These are phyloP conservation scores for Tylopilus sp. DNA, from an alignment of 1,284 basidiomycete species.

Conservation along the genomic window DNA sequence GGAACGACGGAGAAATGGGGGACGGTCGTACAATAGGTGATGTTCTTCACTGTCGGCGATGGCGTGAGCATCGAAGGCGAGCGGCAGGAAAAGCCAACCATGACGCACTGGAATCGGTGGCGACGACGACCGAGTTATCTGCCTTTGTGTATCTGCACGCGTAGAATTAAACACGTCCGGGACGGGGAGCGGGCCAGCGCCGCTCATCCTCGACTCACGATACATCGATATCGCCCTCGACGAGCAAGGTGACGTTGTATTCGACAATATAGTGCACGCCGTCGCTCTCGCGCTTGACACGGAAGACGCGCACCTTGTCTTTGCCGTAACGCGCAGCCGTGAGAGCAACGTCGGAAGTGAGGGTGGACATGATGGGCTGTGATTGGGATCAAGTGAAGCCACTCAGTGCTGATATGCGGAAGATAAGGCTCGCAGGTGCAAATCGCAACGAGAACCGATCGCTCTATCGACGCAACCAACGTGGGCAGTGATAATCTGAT, in stretches of 20 bases:
- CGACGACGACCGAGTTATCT: slow-evolving; percentile 81
- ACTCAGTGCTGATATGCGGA: not conserved
- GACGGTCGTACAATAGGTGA: slow-evolving; percentile 82
- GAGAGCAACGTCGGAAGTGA: slow-evolving; percentile 29
- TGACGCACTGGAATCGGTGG: slow-evolving; percentile 80
- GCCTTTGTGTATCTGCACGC: slow-evolving; percentile 68
- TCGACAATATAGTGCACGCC: slow-evolving; percentile 72
- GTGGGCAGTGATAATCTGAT: too few relatives aligned
- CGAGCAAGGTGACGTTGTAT: slow-evolving; percentile 71
- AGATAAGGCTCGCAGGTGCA: too few relatives aligned
- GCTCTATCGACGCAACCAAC: not conserved
- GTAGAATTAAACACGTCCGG: not conserved
- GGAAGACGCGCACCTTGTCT: slow-evolving; percentile 79
- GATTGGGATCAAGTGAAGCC: not conserved
- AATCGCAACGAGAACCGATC: not conserved
- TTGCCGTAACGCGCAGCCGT: slow-evolving; percentile 75
- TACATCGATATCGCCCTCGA: slow-evolving; percentile 76
- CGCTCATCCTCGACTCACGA: slow-evolving; percentile 44
- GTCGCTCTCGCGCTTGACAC: slow-evolving; percentile 70
- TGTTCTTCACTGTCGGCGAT: slow-evolving; percentile 76
- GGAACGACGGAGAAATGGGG: too few relatives aligned
- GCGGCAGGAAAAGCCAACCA: not conserved
- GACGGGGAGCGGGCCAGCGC: not conserved
- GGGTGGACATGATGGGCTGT: slow-evolving; percentile 10
- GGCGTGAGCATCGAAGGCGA: not conserved